Evolutionary conservation across 2,329 filamentous ascomycete species (phyloP).

Genomic region (Cladosporium sp.): DNA sequence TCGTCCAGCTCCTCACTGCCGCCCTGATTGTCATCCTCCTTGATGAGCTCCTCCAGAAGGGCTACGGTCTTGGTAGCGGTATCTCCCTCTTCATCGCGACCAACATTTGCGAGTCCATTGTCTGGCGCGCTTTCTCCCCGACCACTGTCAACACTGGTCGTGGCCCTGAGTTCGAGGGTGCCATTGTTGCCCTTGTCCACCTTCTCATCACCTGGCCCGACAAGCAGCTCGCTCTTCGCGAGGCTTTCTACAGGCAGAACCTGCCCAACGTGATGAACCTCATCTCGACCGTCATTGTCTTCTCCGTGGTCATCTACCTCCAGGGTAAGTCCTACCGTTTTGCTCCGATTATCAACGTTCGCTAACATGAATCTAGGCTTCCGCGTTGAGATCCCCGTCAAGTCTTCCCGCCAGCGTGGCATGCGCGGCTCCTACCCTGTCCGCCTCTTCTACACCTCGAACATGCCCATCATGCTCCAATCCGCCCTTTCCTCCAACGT

Average conservation of each 20-base stretch:
- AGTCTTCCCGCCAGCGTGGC: slow-evolving; percentile 97
- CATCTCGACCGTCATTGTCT: slow-evolving; percentile 84
- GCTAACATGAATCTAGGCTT: slow-evolving; percentile 67
- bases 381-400: slow-evolving; percentile 99
- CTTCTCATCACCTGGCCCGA: slow-evolving; percentile 97
- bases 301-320: slow-evolving; percentile 94
- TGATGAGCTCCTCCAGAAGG: slow-evolving; percentile 98
- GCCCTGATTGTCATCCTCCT: slow-evolving; percentile 98
- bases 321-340: slow-evolving; percentile 25
- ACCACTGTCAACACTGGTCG: slow-evolving; percentile 99
- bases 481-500: slow-evolving; percentile 97
- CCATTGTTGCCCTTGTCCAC: slow-evolving; percentile 96
- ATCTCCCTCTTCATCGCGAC: slow-evolving; percentile 99
- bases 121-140: slow-evolving; percentile 99
- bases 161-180: slow-evolving; percentile 98
- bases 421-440: slow-evolving; percentile 97
- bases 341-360: background rate
- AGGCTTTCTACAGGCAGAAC: slow-evolving; percentile 99
- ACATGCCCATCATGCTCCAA: slow-evolving; percentile 99
- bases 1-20: slow-evolving; percentile 95
- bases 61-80: slow-evolving; percentile 95
- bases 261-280: slow-evolving; percentile 99
- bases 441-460: slow-evolving; percentile 99
- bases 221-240: slow-evolving; percentile 96
- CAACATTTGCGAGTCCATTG: slow-evolving; percentile 99